phyloP scores from a whole-genome alignment of 2,329 filamentous ascomycete species.

The Nothomitra cinnamomea region DNA sequence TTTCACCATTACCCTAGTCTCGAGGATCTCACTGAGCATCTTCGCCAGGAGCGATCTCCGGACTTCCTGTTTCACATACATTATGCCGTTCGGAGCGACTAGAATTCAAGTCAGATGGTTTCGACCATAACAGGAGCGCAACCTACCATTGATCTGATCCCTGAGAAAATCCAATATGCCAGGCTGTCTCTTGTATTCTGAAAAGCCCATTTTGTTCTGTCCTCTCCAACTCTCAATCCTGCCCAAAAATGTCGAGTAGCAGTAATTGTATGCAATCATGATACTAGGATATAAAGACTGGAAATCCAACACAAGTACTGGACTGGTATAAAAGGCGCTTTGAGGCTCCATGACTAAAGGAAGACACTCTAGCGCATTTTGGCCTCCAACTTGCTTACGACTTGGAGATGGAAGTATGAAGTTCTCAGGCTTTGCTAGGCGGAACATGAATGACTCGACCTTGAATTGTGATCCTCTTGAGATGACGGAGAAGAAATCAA shows the following conservation, averaged over 20 bases:
- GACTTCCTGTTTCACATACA: slow-evolving; percentile 75
- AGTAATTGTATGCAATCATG: slow-evolving; percentile 99
- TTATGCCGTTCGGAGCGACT: slow-evolving; percentile 84
- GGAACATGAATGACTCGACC: slow-evolving; percentile 96
- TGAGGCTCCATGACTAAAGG: slow-evolving; percentile 96
- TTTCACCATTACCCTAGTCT: slow-evolving; percentile 96
- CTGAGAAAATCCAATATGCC: slow-evolving; percentile 61
- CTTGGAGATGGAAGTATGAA: slow-evolving; percentile 81
- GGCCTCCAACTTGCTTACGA: slow-evolving; percentile 76
- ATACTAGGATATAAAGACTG: slow-evolving; percentile 92
- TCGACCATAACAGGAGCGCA: not conserved
- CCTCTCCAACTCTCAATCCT: slow-evolving; percentile 78
- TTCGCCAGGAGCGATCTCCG: slow-evolving; percentile 84
- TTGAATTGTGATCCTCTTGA: slow-evolving; percentile 94
- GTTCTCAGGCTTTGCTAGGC: slow-evolving; percentile 93
- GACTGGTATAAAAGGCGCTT: slow-evolving; percentile 83
- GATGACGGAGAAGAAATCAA: slow-evolving; percentile 95
- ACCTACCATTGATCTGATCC: slow-evolving; percentile 57
- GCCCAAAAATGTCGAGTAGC: slow-evolving; percentile 91
- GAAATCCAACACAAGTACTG: slow-evolving; percentile 82
- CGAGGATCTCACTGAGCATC: slow-evolving; percentile 90
- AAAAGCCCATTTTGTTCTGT: slow-evolving; percentile 85
- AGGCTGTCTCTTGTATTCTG: slow-evolving; percentile 63
- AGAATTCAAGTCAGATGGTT: not conserved
- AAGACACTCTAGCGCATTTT: slow-evolving; percentile 87